Base-by-base conservation (phyloP, 768 basidiomycete genomes). In the Pleurotus sapidus region DNA sequence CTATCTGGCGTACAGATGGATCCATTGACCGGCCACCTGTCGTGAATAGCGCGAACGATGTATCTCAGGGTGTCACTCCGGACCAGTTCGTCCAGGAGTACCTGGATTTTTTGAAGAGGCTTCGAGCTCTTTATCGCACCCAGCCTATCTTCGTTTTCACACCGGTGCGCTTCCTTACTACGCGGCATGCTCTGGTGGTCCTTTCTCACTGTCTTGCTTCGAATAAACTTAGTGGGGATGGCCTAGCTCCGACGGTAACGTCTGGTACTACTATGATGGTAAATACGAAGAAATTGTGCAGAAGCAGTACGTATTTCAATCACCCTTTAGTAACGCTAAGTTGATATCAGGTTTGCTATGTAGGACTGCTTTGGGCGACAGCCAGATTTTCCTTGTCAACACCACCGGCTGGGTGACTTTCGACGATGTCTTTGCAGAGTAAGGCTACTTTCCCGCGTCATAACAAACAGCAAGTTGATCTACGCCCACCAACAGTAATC, bases 141-240 rank as follows among this genome's bases (percentile, higher is more conserved):
- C 76, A 81, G 58, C 81, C 78, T 0, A 75, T 84, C 53, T 82
- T 84, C 59, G 70, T 83, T 3, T 77, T 84, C 64, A 82, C 82
- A 4, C 80, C 82, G 1, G 80, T 82, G 47, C 30, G 30, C 30
- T 34, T 34, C 45, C 77, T 63, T 24, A n/a, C 49, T 42, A 38
- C 42, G 40, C n/a, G 15, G 38, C 17, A 17, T 25, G 38, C 5
- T 11, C 20, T 37, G 5, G 11, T 9, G 9, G 30, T 34, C 9
- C 30, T 34, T 34, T 34, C 30, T 15, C 4, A 46, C 53, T n/a
- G 14, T 15, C 58, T 8, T n/a, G 11, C 39, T 42, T 24, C n/a
- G 17, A n/a, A 37, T 46, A 20, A 39, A 23, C 1, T 1, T 55
- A 81, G 80, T 83, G 82, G 81, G 82, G 81, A 12, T 84, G 82